These are phyloP conservation scores for Xylaria scruposa DNA, from an alignment of 495 filamentous ascomycete genomes.

Conservation along the genomic window DNA sequence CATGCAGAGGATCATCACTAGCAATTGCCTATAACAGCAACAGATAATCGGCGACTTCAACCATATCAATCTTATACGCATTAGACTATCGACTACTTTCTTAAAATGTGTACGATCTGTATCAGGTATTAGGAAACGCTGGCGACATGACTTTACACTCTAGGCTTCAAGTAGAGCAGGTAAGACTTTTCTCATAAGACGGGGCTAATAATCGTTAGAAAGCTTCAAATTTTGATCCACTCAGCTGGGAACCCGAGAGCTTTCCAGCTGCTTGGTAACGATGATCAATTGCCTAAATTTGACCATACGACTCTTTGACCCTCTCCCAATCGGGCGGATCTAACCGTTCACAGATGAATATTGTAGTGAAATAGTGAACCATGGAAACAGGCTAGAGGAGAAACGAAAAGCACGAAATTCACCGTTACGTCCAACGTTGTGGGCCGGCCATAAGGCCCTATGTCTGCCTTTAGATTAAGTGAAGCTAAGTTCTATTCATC, in stretches of 20 bases:
- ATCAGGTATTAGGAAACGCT: neutral
- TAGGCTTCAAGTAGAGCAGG: neutral
- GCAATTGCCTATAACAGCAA: neutral
- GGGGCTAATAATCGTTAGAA: neutral
- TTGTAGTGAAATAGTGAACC: neutral
- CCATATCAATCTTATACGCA: slow-evolving; percentile 13
- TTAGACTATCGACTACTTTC: slow-evolving; percentile 9
- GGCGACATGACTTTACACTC: neutral
- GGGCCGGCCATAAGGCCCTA: neutral
- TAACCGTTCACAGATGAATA: neutral
- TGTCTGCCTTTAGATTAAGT: neutral
- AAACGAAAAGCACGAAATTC: slow-evolving; percentile 9
- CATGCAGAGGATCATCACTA: slow-evolving; percentile 3
- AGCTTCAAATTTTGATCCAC: neutral
- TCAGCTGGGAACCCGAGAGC: slow-evolving; percentile 4
- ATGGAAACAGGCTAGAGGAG: neutral
- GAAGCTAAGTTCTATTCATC: neutral
- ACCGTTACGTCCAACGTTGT: slow-evolving; percentile 7
- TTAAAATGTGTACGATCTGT: too few species aligned
- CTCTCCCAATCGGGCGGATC: neutral
- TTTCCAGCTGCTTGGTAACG: slow-evolving; percentile 4
- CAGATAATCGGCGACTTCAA: slow-evolving; percentile 3
- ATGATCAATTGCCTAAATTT: slow-evolving; percentile 10
- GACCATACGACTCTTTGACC: neutral
- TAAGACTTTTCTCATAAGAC: neutral